Percentiles rank a stretch among this genome's conserved stretches.
These are phyloP conservation scores for Cylindrotheca fusiformis DNA, from an alignment of 108 stramenopile species.

Conservation along the genomic window DNA sequence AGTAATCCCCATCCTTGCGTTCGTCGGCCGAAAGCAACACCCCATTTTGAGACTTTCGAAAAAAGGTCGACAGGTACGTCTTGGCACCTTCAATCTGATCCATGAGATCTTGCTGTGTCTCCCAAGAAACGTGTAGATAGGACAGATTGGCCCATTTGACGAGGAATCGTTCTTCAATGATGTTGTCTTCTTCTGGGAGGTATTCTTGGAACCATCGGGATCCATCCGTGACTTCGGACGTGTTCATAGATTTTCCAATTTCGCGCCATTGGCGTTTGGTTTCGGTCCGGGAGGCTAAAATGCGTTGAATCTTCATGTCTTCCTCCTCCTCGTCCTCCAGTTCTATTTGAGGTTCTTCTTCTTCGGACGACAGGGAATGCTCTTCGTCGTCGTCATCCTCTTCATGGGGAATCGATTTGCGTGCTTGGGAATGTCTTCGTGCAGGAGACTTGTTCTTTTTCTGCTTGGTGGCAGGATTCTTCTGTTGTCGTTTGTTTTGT, in stretches of 20 bases:
- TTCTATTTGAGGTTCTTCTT: conserved; percentile 45
- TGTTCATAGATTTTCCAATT: conserved; percentile 62
- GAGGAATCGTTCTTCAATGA: conserved; percentile 78
- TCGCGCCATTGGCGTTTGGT: conserved; percentile 59
- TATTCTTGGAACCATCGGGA: conserved; percentile 66
- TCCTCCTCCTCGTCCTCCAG: conserved; percentile 64
- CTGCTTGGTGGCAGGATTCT: not conserved
- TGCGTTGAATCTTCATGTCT: conserved; percentile 65
- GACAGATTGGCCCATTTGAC: conserved; percentile 80
- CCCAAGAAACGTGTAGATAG: conserved; percentile 85
- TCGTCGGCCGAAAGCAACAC: conserved; percentile 70
- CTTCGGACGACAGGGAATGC: conserved; percentile 7
- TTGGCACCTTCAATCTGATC: conserved; percentile 71
- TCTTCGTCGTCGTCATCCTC: not conserved
- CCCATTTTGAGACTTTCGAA: conserved; percentile 65
- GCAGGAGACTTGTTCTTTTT: conserved; percentile 15
- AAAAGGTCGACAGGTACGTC: conserved; percentile 64
- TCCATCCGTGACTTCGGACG: conserved; percentile 80
- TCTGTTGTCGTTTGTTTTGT: not conserved
- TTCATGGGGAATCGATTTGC: conserved; percentile 9
- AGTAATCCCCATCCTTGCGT: conserved; percentile 89
- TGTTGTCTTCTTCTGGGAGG: conserved; percentile 20
- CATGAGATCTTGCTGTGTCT: conserved; percentile 76
- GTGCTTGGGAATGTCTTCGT: conserved; percentile 5
- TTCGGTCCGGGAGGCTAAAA: conserved; percentile 60